Conservation (phyloP, 768 basidiomycete genomes). For the Termitomyces sp. region DNA sequence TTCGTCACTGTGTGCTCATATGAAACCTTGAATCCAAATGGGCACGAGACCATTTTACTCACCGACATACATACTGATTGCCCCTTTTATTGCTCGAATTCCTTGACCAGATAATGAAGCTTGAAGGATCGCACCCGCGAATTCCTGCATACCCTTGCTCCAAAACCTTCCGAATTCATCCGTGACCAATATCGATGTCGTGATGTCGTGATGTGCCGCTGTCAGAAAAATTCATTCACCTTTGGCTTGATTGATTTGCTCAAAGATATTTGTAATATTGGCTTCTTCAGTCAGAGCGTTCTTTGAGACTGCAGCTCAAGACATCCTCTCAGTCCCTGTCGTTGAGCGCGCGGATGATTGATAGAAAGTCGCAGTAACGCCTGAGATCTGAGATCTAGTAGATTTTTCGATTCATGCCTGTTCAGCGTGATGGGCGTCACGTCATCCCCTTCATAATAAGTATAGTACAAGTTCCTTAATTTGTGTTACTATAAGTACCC, state of each 20-base stretch:
- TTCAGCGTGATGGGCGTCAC: neutral
- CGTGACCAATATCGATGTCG: neutral
- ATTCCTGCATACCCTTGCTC: neutral
- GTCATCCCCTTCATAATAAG: neutral
- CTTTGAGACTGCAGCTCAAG: neutral
- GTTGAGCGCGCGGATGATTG: too few species aligned
- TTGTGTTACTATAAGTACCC: neutral
- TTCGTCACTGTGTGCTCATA: neutral
- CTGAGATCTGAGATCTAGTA: too few species aligned
- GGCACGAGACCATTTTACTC: too few species aligned
- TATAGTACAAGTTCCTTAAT: neutral
- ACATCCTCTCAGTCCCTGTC: too few species aligned
- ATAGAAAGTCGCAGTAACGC: too few species aligned
- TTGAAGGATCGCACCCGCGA: neutral
- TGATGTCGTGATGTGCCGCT: neutral
- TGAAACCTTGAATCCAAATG: neutral
- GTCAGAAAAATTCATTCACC: neutral
- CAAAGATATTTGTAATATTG: too few species aligned
- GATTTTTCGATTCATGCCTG: neutral
- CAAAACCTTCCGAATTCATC: too few species aligned
- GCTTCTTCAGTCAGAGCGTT: neutral
- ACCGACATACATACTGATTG: too few species aligned
- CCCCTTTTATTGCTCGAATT: too few species aligned
- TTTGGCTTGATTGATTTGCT: too few species aligned
- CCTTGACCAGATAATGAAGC: too few species aligned